phyloP scores from a whole-genome alignment of 306 rosid genomes.

The Mimosa bimucronata region DNA sequence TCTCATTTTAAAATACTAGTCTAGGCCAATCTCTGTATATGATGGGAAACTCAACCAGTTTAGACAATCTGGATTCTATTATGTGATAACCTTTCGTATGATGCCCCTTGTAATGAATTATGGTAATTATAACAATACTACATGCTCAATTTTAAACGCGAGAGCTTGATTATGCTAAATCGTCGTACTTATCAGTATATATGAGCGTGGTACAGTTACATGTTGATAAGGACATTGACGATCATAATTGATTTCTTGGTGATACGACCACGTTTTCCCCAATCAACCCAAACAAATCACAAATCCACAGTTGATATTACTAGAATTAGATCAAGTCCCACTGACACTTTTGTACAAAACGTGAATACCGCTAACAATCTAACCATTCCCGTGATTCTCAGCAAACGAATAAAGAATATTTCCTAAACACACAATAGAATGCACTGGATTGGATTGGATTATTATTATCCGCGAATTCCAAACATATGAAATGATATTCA shows the following conservation, averaged over 20 bases:
- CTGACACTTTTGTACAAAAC: conserved; percentile 41
- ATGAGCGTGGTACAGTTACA: background rate
- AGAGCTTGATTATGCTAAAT: too few relatives aligned
- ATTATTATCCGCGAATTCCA: background rate
- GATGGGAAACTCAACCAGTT: too few relatives aligned
- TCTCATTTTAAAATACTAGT: too few relatives aligned
- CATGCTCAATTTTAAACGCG: too few relatives aligned
- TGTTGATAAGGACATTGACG: background rate
- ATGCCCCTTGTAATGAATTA: too few relatives aligned
- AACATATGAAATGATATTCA: background rate
- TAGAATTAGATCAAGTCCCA: background rate
- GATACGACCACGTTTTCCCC: background rate
- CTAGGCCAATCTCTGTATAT: too few relatives aligned
- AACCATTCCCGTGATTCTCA: background rate
- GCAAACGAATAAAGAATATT: background rate
- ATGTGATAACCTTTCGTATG: too few relatives aligned
- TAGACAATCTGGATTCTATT: too few relatives aligned
- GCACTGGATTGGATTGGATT: background rate
- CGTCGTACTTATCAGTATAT: too few relatives aligned
- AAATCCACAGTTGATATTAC: background rate
- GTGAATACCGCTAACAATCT: background rate
- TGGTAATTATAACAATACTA: too few relatives aligned
- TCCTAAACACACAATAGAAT: background rate
- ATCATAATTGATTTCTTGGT: background rate
- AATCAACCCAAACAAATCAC: background rate